phyloP scores from a whole-genome alignment of 441 rosid genomes.

The Gossypium lobatum region DNA sequence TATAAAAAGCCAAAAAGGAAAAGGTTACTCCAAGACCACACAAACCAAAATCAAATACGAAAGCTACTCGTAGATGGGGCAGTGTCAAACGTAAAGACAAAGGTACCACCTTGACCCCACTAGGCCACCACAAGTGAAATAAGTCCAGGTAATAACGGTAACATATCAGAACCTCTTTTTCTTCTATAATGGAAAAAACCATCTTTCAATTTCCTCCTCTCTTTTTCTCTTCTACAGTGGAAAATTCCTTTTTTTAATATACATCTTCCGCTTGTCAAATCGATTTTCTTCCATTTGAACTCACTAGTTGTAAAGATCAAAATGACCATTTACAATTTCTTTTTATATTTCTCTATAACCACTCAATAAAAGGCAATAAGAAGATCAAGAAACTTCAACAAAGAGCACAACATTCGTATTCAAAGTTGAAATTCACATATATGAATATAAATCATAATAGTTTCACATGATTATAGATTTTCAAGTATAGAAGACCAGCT shows the following conservation, averaged over 20 bases:
- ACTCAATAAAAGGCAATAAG: not conserved
- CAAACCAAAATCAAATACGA: conserved; percentile 8
- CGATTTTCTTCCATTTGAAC: conserved; percentile 15
- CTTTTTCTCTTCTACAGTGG: not conserved
- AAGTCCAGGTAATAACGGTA: not conserved
- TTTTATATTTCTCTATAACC: not conserved
- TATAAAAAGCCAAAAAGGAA: not conserved
- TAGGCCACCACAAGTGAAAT: not conserved
- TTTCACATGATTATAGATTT: not conserved
- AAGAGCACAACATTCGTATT: not conserved
- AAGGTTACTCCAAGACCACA: not conserved
- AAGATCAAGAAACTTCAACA: not conserved
- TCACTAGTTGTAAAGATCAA: conserved; percentile 15
- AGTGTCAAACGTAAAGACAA: not conserved
- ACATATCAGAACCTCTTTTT: not conserved
- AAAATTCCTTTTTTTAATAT: too few species aligned
- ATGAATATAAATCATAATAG: not conserved
- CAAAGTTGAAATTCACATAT: not conserved
- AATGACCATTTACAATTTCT: not conserved
- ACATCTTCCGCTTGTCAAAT: not conserved
- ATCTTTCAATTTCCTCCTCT: conserved; percentile 12
- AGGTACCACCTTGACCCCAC: conserved; percentile 4
- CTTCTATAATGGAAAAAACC: not conserved
- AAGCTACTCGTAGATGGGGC: not conserved
- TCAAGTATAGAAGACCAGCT: not conserved